These are phyloP conservation scores for Agarophyton chilense DNA, from an alignment of 23 red algal species.

Conservation along the genomic window DNA sequence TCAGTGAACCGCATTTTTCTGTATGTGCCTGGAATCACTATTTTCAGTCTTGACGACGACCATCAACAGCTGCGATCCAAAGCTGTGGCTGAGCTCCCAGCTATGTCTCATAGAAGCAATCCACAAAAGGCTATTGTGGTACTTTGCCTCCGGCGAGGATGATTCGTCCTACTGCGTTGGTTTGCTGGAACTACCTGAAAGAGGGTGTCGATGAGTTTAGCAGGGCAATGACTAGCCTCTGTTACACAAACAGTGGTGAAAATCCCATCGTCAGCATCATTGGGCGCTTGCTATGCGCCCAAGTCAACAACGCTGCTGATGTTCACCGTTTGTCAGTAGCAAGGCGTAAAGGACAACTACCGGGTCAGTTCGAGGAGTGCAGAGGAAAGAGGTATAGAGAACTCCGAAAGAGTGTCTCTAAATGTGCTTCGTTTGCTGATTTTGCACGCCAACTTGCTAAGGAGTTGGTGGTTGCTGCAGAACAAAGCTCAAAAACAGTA, in stretches of 20 bases:
- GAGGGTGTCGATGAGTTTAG: conserved; percentile 1
- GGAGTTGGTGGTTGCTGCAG: not conserved
- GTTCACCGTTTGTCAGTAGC: no score
- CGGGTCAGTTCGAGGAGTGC: no score
- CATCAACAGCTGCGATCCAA: conserved; percentile 17
- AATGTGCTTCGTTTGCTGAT: no score
- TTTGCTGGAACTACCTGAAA: conserved; percentile 41
- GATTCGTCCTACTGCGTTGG: no score
- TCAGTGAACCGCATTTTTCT: conserved; percentile 5
- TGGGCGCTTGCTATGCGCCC: not conserved
- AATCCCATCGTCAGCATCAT: conserved; percentile 33
- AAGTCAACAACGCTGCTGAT: no score
- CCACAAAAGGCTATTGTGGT: conserved; percentile 16
- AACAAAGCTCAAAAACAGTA: not conserved
- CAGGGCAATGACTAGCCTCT: not conserved
- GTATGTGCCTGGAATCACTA: conserved; percentile 10
- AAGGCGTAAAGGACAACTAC: no score
- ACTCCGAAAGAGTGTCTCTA: no score
- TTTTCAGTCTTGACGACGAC: conserved; percentile 20
- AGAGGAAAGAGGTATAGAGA: no score
- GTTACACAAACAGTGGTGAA: conserved; percentile 17
- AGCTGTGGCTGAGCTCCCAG: not conserved
- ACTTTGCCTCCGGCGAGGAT: not conserved
- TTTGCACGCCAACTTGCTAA: not conserved
- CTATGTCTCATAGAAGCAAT: conserved; percentile 2